These are phyloP conservation scores for Skeletonema grethae DNA, from an alignment of 108 stramenopile species.

Conservation along the genomic window DNA sequence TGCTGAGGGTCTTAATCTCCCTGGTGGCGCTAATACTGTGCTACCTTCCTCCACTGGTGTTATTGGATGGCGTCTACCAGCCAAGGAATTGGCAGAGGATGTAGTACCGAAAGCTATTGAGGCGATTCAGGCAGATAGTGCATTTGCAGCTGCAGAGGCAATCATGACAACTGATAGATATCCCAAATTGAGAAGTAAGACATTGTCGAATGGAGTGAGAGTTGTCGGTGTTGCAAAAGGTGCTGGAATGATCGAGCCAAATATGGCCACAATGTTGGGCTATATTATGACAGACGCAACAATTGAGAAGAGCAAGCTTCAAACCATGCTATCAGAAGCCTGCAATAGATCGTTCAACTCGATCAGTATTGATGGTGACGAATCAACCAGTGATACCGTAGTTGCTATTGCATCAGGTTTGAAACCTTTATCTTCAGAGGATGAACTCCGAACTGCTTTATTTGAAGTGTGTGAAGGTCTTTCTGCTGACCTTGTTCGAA, in stretches of 20 bases:
- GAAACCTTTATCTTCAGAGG: slow-evolving; percentile 45
- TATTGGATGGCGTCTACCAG: slow-evolving; percentile 97
- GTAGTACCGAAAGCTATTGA: slow-evolving; percentile 78
- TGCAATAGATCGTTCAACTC: slow-evolving; percentile 91
- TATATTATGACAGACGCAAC: slow-evolving; percentile 95
- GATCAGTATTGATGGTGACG: slow-evolving; percentile 95
- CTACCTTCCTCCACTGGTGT: slow-evolving; percentile 94
- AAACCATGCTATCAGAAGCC: slow-evolving; percentile 66
- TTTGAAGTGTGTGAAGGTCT: slow-evolving; percentile 76
- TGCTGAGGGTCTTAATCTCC: slow-evolving; percentile 72
- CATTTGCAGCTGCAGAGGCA: slow-evolving; percentile 82
- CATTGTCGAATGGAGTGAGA: slow-evolving; percentile 77
- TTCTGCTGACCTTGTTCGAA: slow-evolving; percentile 94
- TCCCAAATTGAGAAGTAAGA: slow-evolving; percentile 81
- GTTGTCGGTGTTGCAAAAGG: slow-evolving; percentile 93
- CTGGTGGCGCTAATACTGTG: slow-evolving; percentile 72
- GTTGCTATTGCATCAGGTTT: slow-evolving; percentile 87
- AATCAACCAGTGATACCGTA: slow-evolving; percentile 93
- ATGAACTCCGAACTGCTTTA: slow-evolving; percentile 85
- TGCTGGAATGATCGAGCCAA: slow-evolving; percentile 99
- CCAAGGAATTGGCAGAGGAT: slow-evolving; percentile 79
- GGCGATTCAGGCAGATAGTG: slow-evolving; percentile 76
- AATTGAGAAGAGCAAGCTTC: slow-evolving; percentile 68
- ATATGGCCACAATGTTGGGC: slow-evolving; percentile 97
- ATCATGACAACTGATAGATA: slow-evolving; percentile 90